Evolutionary conservation across 129 eudicot species (phyloP), one percentile per base, ranked within the genome.

Genomic region (Chrysanthemum lavandulifolium): DNA sequence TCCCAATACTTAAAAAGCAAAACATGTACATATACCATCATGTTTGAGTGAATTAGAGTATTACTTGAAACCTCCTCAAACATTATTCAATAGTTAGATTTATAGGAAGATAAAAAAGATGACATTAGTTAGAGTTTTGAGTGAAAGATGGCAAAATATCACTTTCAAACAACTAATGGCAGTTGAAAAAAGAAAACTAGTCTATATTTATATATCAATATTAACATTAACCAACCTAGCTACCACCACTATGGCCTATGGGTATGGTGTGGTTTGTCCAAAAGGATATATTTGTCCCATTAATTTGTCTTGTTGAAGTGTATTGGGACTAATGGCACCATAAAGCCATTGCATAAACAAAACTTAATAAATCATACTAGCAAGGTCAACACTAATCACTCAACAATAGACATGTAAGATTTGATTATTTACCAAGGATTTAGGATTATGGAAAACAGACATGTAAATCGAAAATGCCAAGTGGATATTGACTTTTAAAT

Each of bases 231-330:
- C 59, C 61, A 62, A 62, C 31, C 69, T 40, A 40, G 47, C 78
- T 74, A 74, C 61, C 65, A 48, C 72, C 78, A 74, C 78, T 52
- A 29, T 27, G 14, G 76, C 40, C 61, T 61, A 73, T 57, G 58
- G 29, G 59, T 61, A 65, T 54, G 31, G 51, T 51, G 63, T 55
- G 58, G 67, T 68, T 14, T 59, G 60, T 25, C 68, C 40, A 76
- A 68, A 76, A 76, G 80, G 43, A 31, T 76, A 60, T 68, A 61
- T 76, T 76, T 68, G 80, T 68, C 80, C 75, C 75, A 68, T 76
- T 68, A 48, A 68, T 66, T 23, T 68, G 64, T 76, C 58, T 59
- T 61, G 29, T 76, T 68, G 69, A 25, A 29, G 16, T 76, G 52
- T 13, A 50, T 76, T 31, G 54, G 51, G 58, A 60, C 80, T 60